These are phyloP conservation scores for Cyberlindnera suaveolens DNA, from an alignment of 805 yeast species.

Conservation along the genomic window DNA sequence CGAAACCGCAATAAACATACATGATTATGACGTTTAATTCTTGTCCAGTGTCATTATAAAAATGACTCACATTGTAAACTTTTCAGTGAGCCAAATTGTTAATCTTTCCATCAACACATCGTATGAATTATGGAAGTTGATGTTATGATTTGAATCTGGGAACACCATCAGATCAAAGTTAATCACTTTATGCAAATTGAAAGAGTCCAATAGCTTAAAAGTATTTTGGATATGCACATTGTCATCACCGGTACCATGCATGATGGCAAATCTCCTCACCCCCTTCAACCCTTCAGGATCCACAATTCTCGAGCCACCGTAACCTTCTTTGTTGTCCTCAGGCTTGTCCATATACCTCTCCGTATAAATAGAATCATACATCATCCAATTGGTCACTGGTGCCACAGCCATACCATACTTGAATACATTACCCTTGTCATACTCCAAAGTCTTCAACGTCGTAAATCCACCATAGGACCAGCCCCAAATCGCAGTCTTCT, in stretches of 20 bases:
- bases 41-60: not conserved
- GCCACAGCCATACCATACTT: constrained; percentile 79
- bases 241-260: constrained; percentile 83
- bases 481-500: constrained; percentile 71
- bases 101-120: constrained; percentile 66
- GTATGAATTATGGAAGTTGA: constrained; percentile 74
- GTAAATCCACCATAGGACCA: constrained; percentile 86
- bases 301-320: constrained; percentile 38
- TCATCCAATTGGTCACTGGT: constrained; percentile 75
- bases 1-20: constrained; percentile 42
- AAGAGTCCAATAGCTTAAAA: constrained; percentile 50
- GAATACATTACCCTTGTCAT: constrained; percentile 55
- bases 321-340: constrained; percentile 40
- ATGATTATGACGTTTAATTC: not conserved
- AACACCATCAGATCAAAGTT: constrained; percentile 83
- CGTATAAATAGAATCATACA: constrained; percentile 74
- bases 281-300: constrained; percentile 37
- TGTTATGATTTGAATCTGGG: constrained; percentile 91
- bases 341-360: constrained; percentile 70
- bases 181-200: constrained; percentile 46
- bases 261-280: constrained; percentile 53
- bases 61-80: not conserved
- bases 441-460: constrained; percentile 67
- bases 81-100: constrained; percentile 40
- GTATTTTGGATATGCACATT: constrained; percentile 77